phyloP scores from a whole-genome alignment of 768 basidiomycete species.

The Naganishia randhawae region DNA sequence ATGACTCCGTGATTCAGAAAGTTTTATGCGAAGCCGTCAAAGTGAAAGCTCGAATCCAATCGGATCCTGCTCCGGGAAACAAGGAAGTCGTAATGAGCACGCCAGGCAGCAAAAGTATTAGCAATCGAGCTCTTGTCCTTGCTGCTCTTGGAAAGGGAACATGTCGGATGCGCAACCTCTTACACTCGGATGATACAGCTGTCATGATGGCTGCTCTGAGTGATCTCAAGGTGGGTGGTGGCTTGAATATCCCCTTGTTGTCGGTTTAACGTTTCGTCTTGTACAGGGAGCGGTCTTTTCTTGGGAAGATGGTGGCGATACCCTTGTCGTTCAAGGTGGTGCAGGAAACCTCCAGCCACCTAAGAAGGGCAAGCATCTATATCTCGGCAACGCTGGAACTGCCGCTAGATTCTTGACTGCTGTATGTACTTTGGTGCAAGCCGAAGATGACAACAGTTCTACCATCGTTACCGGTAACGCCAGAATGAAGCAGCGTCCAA shows the following conservation, averaged over 20 bases:
- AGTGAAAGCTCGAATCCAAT: conserved; percentile 67
- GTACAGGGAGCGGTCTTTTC: conserved; percentile 70
- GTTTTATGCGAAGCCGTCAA: conserved; percentile 75
- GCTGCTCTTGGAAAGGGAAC: conserved; percentile 86
- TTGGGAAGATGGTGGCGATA: conserved; percentile 97
- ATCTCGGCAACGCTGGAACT: conserved; percentile 95
- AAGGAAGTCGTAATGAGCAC: conserved; percentile 70
- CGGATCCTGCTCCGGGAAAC: conserved; percentile 51
- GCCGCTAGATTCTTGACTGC: conserved; percentile 96
- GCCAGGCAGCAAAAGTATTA: conserved; percentile 93
- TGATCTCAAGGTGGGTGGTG: conserved; percentile 67
- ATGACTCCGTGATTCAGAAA: conserved; percentile 74
- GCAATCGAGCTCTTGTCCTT: conserved; percentile 86
- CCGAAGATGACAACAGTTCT: conserved; percentile 39
- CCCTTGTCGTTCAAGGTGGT: conserved; percentile 84
- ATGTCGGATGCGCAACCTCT: conserved; percentile 78
- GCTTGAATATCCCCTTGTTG: neutral
- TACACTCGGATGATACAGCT: conserved; percentile 96
- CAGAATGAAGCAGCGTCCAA: conserved; percentile 97
- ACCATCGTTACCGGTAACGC: conserved; percentile 95
- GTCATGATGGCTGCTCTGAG: conserved; percentile 96
- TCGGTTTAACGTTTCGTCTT: conserved; percentile 23
- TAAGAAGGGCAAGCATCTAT: conserved; percentile 75
- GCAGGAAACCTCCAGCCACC: conserved; percentile 73
- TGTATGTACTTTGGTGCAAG: conserved; percentile 81